Percentiles rank a stretch among this genome's conserved stretches.
phyloP scores from a whole-genome alignment of 1,284 basidiomycete species.

The Pseudomicrostroma phylloplanum region DNA sequence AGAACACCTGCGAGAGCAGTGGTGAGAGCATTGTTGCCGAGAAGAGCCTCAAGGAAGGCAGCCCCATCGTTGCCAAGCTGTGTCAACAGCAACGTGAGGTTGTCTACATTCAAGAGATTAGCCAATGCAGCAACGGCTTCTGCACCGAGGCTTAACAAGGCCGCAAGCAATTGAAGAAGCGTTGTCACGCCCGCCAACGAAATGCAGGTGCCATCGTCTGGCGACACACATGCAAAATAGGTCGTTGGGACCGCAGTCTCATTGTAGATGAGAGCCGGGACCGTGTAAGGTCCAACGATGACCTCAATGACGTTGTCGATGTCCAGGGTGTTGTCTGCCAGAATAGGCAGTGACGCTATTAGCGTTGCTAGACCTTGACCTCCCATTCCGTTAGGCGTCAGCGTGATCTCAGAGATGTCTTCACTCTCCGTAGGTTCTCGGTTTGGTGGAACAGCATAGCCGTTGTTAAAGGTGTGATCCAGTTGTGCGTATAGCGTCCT shows the following conservation, averaged over 20 bases:
- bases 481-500: constrained; percentile 16
- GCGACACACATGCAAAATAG: constrained; percentile 21
- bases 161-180: not conserved
- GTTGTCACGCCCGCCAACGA: not conserved
- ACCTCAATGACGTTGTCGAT: constrained; percentile 25
- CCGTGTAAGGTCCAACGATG: constrained; percentile 25
- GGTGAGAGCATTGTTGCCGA: not conserved
- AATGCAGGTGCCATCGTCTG: constrained; percentile 10
- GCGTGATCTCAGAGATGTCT: constrained; percentile 24
- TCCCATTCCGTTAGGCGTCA: constrained; percentile 14
- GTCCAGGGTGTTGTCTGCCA: constrained; percentile 27
- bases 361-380: constrained; percentile 16
- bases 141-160: not conserved
- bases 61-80: not conserved
- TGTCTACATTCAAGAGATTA: not conserved
- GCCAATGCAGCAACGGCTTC: not conserved
- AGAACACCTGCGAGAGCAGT: not conserved
- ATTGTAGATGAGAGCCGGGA: constrained; percentile 26
- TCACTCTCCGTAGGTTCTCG: constrained; percentile 17
- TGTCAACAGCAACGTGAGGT: not conserved
- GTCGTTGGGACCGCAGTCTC: constrained; percentile 25
- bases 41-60: not conserved
- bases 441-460: constrained; percentile 12
- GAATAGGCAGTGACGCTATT: constrained; percentile 19
- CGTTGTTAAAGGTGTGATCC: constrained; percentile 24